These are phyloP conservation scores for Globisporangium megalacanthum DNA, from an alignment of 352 stramenopile genomes.

Conservation along the genomic window DNA sequence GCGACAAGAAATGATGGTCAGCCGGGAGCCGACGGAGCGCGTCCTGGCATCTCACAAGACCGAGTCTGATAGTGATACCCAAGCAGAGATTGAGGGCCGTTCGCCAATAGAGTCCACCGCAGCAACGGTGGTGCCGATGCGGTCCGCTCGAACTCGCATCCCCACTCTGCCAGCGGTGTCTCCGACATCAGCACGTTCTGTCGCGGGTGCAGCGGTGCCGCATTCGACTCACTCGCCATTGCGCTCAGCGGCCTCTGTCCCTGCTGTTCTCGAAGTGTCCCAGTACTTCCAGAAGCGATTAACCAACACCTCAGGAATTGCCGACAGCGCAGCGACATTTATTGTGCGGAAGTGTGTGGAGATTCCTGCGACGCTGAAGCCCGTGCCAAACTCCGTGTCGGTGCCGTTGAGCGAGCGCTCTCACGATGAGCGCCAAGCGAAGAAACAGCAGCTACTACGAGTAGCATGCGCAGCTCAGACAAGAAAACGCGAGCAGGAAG, in stretches of 20 bases:
- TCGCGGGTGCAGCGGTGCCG: background rate
- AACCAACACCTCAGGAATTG: background rate
- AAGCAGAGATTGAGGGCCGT: no score
- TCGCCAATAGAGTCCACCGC: no score
- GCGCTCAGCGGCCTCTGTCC: background rate
- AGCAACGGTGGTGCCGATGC: no score
- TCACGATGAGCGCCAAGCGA: background rate
- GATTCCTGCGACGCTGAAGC: no score
- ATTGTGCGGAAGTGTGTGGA: slow-evolving; percentile 8
- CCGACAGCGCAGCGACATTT: background rate
- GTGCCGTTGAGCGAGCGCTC: background rate
- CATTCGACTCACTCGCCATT: background rate
- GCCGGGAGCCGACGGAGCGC: no score
- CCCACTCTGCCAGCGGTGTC: background rate
- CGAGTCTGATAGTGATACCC: no score
- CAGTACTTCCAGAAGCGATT: background rate
- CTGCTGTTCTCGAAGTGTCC: background rate
- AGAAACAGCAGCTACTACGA: slow-evolving; percentile 2
- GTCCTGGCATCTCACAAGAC: no score
- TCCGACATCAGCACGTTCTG: background rate
- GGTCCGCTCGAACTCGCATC: no score
- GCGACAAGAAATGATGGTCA: no score
- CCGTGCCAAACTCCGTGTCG: no score
- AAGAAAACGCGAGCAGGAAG: slow-evolving; percentile 7
- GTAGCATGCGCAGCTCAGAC: slow-evolving; percentile 6